phyloP scores from a whole-genome alignment of 2,329 filamentous ascomycete species.

The Colletotrichum lentis region DNA sequence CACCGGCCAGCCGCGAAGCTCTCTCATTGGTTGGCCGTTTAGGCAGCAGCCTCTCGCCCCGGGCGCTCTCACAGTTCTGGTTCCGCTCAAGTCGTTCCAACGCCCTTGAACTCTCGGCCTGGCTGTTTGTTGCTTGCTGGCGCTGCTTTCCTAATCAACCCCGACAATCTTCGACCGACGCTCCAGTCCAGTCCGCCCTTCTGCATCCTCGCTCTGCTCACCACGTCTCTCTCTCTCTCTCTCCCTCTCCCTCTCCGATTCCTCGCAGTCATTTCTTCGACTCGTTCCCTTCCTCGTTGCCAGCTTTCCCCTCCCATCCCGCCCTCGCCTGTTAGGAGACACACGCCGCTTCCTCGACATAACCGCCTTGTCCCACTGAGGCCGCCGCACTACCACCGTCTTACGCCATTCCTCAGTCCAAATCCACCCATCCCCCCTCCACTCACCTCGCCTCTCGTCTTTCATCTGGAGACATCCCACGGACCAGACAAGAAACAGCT shows the following conservation, averaged over 20 bases:
- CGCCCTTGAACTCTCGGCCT: neutral
- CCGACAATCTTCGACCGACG: constrained; percentile 24
- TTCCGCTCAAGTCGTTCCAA: constrained; percentile 25
- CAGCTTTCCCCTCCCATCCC: constrained; percentile 12
- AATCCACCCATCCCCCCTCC: neutral
- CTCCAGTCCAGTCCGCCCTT: constrained; percentile 6
- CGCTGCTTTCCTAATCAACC: constrained; percentile 38
- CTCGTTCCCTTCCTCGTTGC: constrained; percentile 38
- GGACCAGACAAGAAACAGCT: neutral
- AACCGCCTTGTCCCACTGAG: constrained; percentile 28
- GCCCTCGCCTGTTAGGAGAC: constrained; percentile 28
- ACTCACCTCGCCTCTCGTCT: constrained; percentile 12
- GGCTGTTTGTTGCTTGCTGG: constrained; percentile 1
- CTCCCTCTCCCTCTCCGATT: constrained; percentile 20
- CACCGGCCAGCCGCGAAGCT: constrained; percentile 39
- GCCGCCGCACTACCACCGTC: constrained; percentile 23
- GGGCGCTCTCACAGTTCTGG: constrained; percentile 38
- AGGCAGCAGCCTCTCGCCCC: constrained; percentile 47
- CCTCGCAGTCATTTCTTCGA: constrained; percentile 26
- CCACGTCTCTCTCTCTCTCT: constrained; percentile 15
- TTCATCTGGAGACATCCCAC: constrained; percentile 12
- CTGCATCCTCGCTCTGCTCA: constrained; percentile 10
- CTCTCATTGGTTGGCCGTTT: constrained; percentile 39
- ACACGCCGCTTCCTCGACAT: constrained; percentile 17
- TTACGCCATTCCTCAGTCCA: constrained; percentile 5